These are phyloP conservation scores for Saturnispora galanensis DNA, from an alignment of 805 yeast species.

Conservation along the genomic window DNA sequence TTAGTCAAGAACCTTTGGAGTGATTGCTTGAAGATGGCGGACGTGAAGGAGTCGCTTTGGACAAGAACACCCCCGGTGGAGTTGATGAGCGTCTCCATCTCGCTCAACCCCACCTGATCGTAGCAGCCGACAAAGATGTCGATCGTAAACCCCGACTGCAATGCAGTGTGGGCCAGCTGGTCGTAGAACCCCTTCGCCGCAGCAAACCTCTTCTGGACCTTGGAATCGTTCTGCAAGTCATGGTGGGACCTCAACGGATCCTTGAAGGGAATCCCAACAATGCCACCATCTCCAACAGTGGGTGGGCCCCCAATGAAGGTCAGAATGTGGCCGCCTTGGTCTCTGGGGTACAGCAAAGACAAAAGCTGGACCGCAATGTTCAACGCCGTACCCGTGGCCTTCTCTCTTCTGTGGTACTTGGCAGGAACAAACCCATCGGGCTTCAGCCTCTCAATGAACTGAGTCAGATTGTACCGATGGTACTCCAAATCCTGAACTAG, in stretches of 20 bases:
- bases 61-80: conserved; percentile 56
- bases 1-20: conserved; percentile 40
- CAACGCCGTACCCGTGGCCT: conserved; percentile 54
- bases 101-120: conserved; percentile 59
- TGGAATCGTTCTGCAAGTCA: conserved; percentile 39
- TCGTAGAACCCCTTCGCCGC: conserved; percentile 40
- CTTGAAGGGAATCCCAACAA: conserved; percentile 45
- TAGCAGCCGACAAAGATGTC: conserved; percentile 56
- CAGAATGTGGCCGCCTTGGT: conserved; percentile 42
- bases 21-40: conserved; percentile 61
- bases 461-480: conserved; percentile 42
- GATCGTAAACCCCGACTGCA: conserved; percentile 43
- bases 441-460: conserved; percentile 38
- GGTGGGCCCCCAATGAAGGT: conserved; percentile 56
- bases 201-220: conserved; percentile 31
- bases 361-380: conserved; percentile 35
- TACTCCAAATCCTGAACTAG: conserved; percentile 39
- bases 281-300: conserved; percentile 54
- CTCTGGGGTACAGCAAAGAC: conserved; percentile 31
- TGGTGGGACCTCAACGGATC: conserved; percentile 62
- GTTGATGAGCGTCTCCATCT: conserved; percentile 50
- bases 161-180: conserved; percentile 37
- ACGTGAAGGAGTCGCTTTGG: conserved; percentile 54
- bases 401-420: conserved; percentile 36
- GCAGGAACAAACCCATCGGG: conserved; percentile 40